Percentiles rank a stretch among this genome's conserved stretches.
phyloP scores from a whole-genome alignment of 192 early-diverging fungal genomes.

The Coemansia sp. region DNA sequence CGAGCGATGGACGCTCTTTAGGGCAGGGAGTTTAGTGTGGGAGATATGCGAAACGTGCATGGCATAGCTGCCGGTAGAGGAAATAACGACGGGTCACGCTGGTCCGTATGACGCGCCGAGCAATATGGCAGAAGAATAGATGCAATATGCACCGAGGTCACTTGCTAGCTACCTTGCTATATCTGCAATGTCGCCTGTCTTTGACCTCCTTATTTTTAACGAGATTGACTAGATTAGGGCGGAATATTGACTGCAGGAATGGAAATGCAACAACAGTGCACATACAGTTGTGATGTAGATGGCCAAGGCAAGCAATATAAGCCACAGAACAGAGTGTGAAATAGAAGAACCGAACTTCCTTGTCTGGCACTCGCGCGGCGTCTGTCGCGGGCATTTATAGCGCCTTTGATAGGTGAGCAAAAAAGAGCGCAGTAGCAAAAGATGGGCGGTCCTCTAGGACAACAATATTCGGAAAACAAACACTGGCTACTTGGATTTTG shows the following conservation, averaged over 20 bases:
- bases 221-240: background rate
- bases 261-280: background rate
- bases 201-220: background rate
- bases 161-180: background rate
- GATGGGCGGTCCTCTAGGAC: constrained; percentile 6
- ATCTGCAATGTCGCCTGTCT: background rate
- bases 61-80: background rate
- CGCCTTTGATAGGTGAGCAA: constrained; percentile 7
- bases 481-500: constrained; percentile 7
- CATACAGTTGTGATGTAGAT: background rate
- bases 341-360: background rate
- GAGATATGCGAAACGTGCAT: background rate
- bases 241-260: background rate
- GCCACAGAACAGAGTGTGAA: background rate
- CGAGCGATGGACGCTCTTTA: background rate
- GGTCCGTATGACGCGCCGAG: background rate
- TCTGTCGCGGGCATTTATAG: background rate
- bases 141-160: background rate
- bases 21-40: background rate
- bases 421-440: constrained; percentile 5
- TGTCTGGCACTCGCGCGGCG: background rate
- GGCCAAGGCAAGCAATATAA: background rate
- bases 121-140: background rate
- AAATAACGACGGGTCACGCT: background rate
- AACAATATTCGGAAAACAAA: constrained; percentile 14